These are phyloP conservation scores for Paecilomyces variotii DNA, from an alignment of 2,329 filamentous ascomycete species.

Conservation along the genomic window DNA sequence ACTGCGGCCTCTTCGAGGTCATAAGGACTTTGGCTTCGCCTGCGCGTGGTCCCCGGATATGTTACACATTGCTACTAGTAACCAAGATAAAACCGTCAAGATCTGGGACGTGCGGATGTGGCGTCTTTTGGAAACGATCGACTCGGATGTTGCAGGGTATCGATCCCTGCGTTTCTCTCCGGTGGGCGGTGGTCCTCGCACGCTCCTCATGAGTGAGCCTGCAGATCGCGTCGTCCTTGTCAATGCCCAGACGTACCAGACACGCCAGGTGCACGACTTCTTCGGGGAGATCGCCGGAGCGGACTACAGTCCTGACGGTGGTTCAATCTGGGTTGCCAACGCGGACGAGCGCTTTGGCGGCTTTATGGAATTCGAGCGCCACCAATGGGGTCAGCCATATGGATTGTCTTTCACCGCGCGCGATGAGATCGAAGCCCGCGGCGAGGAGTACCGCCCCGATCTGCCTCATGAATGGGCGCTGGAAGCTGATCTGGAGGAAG, in stretches of 20 bases:
- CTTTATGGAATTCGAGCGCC: conserved; percentile 36
- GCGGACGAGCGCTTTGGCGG: conserved; percentile 36
- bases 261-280: conserved; percentile 38
- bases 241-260: conserved; percentile 35
- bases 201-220: conserved; percentile 35
- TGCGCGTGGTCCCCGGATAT: conserved; percentile 41
- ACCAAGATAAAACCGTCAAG: conserved; percentile 39
- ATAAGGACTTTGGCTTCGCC: conserved; percentile 38
- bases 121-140: conserved; percentile 30
- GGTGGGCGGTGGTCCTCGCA: conserved; percentile 35
- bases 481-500: conserved; percentile 25
- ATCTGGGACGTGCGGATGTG: conserved; percentile 40
- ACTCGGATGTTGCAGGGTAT: conserved; percentile 38
- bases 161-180: conserved; percentile 38
- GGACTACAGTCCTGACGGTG: conserved; percentile 34
- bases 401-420: conserved; percentile 14
- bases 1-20: conserved; percentile 30
- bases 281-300: conserved; percentile 40
- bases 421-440: conserved; percentile 7
- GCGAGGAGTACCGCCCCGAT: conserved; percentile 16
- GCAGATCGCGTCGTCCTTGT: conserved; percentile 39
- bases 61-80: conserved; percentile 39
- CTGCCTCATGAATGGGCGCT: conserved; percentile 31
- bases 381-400: conserved; percentile 29
- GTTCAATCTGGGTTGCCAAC: conserved; percentile 36